Evolutionary conservation across 1,284 basidiomycete genomes (phyloP), one percentile per base, ranked within the genome.

Genomic region (Tilletia setariae): DNA sequence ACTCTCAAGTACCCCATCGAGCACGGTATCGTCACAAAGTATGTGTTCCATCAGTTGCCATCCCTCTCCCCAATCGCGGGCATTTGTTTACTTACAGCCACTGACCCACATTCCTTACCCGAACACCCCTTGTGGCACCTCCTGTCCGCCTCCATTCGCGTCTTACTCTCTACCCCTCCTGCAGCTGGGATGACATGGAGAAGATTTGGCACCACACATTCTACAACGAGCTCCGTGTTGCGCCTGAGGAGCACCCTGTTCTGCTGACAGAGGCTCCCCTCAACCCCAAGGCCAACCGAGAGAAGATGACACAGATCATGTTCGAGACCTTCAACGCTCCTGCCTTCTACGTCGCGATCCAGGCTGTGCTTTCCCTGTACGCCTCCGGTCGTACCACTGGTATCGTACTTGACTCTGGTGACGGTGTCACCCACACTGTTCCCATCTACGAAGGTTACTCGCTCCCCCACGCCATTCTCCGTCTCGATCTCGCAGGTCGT

Each of bases 271-370:
- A 95, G 85, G 93, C 92, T n/a, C 88, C 92, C 86, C 88, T 93
- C 75, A 95, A 94, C 87, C 92, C 93, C 78, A 94, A 94, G 87
- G 90, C 90, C 72, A 94, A 94, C 87, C 87, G 92, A 83, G 92
- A 95, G 86, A 94, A 94, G 88, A 94, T 94, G 92, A 93, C 92
- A 72, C 92, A 94, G 86, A 93, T 94, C 87, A 94, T 94, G 91
- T 95, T 95, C 84, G 92, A 95, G 87, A 94, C 92, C 61, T 94
- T 95, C 89, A 94, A 94, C 85, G 89, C 88, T 3, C 92, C 92
- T 67, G 92, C 92, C 19, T 93, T 94, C 87, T 94, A 94, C 86
- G 92, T 94, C 76, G 88, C 91, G 69, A 93, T 94, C 84, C 93
- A 94, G 86, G 92, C 92, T 83, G 92, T 94, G 68, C 88, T 95